phyloP scores from a whole-genome alignment of 257 asterid genomes.

The Rehmannia glutinosa region DNA sequence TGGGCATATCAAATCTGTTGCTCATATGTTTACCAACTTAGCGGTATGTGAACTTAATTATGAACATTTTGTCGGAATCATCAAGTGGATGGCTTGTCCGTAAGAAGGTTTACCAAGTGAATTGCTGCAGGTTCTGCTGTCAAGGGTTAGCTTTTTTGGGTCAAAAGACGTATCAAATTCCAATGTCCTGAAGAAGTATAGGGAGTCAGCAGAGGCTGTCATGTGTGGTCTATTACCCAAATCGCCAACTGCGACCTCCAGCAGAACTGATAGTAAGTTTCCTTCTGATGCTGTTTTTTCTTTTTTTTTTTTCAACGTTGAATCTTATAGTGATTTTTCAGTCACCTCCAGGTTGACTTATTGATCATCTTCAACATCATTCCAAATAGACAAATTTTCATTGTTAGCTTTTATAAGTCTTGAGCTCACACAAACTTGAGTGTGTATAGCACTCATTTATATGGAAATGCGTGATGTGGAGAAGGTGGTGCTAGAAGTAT shows the following conservation, averaged over 20 bases:
- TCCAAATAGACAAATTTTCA: no score
- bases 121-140: constrained; percentile 70
- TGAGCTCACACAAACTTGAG: no score
- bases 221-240: constrained; percentile 94
- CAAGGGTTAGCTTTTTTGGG: constrained; percentile 85
- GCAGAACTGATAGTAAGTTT: constrained; percentile 67
- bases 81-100: not conserved
- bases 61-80: not conserved
- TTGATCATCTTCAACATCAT: no score
- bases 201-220: constrained; percentile 87
- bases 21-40: no score
- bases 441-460: no score
- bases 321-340: not conserved
- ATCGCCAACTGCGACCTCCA: constrained; percentile 83
- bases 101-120: not conserved
- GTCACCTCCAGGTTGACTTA: no score
- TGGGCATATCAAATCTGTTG: not conserved
- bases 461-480: no score
- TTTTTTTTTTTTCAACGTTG: not conserved
- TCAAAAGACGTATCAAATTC: constrained; percentile 53
- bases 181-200: constrained; percentile 51
- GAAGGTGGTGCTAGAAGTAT: no score
- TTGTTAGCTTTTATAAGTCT: no score
- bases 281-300: not conserved
- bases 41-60: no score